These are phyloP conservation scores for Lipomyces sp. DNA, from an alignment of 805 yeast species.

Conservation along the genomic window DNA sequence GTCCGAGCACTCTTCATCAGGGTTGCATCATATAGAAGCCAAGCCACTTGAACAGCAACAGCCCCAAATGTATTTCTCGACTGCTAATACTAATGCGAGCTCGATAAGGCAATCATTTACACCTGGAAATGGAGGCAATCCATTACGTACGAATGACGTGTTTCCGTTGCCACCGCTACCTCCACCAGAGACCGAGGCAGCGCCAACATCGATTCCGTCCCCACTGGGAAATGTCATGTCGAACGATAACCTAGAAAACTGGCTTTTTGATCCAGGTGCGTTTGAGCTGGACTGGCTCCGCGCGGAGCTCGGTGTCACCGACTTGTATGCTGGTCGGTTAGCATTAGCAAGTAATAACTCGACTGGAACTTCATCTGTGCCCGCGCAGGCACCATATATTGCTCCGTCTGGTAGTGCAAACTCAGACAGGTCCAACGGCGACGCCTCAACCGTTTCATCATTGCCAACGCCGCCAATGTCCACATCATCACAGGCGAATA, in stretches of 20 bases:
- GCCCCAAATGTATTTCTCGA: neutral
- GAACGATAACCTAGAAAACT: conserved; percentile 18
- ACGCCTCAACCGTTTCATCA: conserved; percentile 8
- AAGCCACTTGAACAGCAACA: neutral
- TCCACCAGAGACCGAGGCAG: neutral
- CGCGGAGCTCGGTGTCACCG: conserved; percentile 20
- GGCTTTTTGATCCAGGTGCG: conserved; percentile 27
- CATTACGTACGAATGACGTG: neutral
- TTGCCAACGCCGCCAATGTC: conserved; percentile 11
- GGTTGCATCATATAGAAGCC: neutral
- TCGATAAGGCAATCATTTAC: neutral
- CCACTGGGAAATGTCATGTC: conserved; percentile 12
- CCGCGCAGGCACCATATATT: neutral
- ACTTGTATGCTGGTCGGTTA: neutral
- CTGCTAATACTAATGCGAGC: neutral
- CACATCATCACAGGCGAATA: neutral
- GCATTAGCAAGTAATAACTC: neutral
- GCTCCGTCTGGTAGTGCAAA: conserved; percentile 7
- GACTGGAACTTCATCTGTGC: neutral
- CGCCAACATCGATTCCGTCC: neutral
- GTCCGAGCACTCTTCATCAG: neutral
- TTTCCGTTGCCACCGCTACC: conserved; percentile 13
- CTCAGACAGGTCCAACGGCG: neutral
- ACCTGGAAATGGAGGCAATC: neutral
- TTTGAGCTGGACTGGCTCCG: conserved; percentile 33